Evolutionary conservation across 768 basidiomycete genomes (phyloP).

Genomic region (Lactifluus rugatus): DNA sequence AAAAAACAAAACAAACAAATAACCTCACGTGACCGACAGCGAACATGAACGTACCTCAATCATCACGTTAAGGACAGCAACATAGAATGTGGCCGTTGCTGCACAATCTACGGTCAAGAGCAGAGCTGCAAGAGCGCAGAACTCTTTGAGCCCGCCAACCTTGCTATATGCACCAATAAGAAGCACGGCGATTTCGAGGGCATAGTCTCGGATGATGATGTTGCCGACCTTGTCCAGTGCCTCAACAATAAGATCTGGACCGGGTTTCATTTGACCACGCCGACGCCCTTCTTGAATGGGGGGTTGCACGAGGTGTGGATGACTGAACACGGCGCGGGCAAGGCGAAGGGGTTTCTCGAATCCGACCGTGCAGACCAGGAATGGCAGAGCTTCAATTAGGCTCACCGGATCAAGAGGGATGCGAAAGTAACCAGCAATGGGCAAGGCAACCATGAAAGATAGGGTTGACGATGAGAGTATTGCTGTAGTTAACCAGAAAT

Average conservation of each 20-base stretch:
- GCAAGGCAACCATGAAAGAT: conserved; percentile 76
- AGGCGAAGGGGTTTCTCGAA: conserved; percentile 96
- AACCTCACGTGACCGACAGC: background rate
- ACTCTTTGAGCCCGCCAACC: conserved; percentile 85
- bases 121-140: conserved; percentile 91
- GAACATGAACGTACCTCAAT: conserved; percentile 59
- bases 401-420: conserved; percentile 90
- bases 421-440: conserved; percentile 61
- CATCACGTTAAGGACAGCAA: conserved; percentile 87
- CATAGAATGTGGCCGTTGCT: conserved; percentile 82
- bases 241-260: conserved; percentile 76
- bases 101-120: conserved; percentile 80
- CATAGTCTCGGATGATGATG: conserved; percentile 85
- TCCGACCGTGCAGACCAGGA: conserved; percentile 94
- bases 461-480: conserved; percentile 75
- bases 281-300: conserved; percentile 23
- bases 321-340: conserved; percentile 80
- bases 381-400: conserved; percentile 91
- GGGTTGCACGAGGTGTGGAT: conserved; percentile 43
- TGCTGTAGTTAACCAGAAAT: conserved; percentile 62
- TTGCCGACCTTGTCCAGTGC: conserved; percentile 72
- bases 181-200: conserved; percentile 84
- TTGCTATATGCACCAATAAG: conserved; percentile 77
- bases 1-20: too few relatives aligned
- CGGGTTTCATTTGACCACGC: conserved; percentile 52